phyloP scores from a whole-genome alignment of 805 yeast species.

The Nakazawaea ambrosiae region DNA sequence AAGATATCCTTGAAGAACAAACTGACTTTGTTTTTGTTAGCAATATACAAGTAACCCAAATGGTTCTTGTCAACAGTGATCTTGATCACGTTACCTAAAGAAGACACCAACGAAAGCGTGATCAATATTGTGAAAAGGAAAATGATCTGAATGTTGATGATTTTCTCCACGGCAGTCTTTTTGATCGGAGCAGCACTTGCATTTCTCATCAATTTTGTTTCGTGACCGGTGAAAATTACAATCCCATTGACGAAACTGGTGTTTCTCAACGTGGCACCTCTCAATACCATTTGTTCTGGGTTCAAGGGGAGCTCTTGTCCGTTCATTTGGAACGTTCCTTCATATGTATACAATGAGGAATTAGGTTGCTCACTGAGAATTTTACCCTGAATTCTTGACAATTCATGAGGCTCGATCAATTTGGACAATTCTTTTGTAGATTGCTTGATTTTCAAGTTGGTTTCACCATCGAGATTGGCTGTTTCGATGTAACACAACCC shows the following conservation, averaged over 20 bases:
- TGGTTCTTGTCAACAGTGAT: conserved; percentile 43
- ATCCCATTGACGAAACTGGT: conserved; percentile 94
- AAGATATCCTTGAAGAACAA: conserved; percentile 81
- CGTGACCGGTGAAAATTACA: conserved; percentile 96
- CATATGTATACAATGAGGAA: conserved; percentile 88
- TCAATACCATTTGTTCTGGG: conserved; percentile 85
- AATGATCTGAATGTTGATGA: conserved; percentile 86
- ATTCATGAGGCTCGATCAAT: conserved; percentile 57
- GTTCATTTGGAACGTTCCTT: conserved; percentile 69
- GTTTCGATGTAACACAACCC: conserved; percentile 97
- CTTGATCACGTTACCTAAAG: conserved; percentile 81
- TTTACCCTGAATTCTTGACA: conserved; percentile 47
- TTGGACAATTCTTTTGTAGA: conserved; percentile 71
- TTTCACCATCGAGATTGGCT: conserved; percentile 96
- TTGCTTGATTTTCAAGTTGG: conserved; percentile 92
- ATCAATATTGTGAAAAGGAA: conserved; percentile 80
- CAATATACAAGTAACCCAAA: conserved; percentile 60
- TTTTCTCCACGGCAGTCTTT: conserved; percentile 92
- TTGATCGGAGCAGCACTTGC: conserved; percentile 99
- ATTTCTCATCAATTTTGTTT: conserved; percentile 95
- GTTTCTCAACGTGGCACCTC: conserved; percentile 94
- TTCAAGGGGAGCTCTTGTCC: conserved; percentile 60
- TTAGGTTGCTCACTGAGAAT: conserved; percentile 88
- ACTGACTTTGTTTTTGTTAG: conserved; percentile 57
- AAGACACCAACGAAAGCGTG: conserved; percentile 68